Evolutionary conservation across 2,329 filamentous ascomycete genomes (phyloP), one percentile per base, ranked within the genome.

Genomic region (Coniella lustricola): DNA sequence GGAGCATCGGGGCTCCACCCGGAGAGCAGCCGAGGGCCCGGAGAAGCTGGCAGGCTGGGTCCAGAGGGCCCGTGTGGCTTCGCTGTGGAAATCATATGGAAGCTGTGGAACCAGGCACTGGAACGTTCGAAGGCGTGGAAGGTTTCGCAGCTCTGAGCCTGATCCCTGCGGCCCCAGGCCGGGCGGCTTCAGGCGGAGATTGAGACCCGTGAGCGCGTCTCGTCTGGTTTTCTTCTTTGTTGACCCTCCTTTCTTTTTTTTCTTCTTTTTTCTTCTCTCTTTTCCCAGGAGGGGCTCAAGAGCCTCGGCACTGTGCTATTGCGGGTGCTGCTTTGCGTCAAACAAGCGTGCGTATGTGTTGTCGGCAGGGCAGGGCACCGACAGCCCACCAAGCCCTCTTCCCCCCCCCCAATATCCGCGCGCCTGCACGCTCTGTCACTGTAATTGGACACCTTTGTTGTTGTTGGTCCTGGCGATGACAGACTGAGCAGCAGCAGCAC

Each of bases 11-110:
- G 35, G 20, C 43, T 22, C 43, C 50, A 40, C 44, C 48, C 43
- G 50, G 50, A 50, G 43, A 38, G 41, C 34, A 41, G 34, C 50
- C 50, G 47, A 45, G 21, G 43, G 35, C 29, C 45, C 46, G 49
- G 49, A 34, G 40, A 38, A 35, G 36, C 42, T 10, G 46, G 37
- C 42, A 35, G 33, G 12, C 32, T 18, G 33, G 18, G 32, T 38
- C 35, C 34, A 39, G 34, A 34, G 21, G 43, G 31, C 33, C 16
- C 18, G 38, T 47, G 31, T 39, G 44, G 44, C 51, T 42, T 49
- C n/a, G n/a, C 44, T 37, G 40, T 48, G 48, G 48, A 53, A 48
- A 47, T 32, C 43, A 38, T 47, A 53, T 53, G 48, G 51, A 53
- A 53, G 43, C 48, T 50, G 51, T 53, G 51, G 51, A 50, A 38